Base-by-base conservation (phyloP, 306 rosid species). In the Vicia sativa region DNA sequence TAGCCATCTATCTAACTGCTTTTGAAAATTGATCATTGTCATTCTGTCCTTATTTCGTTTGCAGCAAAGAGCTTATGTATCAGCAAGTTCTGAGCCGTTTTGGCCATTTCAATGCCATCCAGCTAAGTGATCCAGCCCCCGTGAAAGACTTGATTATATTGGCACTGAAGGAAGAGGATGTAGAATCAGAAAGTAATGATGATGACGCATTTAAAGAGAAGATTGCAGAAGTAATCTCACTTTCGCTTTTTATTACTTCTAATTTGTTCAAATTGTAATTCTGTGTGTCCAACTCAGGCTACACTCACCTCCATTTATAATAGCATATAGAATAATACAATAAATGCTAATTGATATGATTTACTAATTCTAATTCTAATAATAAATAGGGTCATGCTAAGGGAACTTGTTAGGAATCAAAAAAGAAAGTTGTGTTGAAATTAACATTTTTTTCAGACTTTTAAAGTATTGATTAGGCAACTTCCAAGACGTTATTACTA, bases 61-160 rank as follows among this genome's bases (percentile, higher is more conserved):
- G 68, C 89, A 92, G 98, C 83, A 83, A 92, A 83, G 98, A 92
- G 80, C 96, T 92, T 63, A 92, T 92, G 91, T 92, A 92, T 67
- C 96, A 92, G 81, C 98, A 93, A 83, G 98, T 83, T 78, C 73
- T 90, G 66, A 85, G 82, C 62, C 91, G 95, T 44, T 90, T 93
- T 79, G 83, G 82, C 29, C 93, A 88, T 79, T 88, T 87, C 73
- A 88, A 83, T 74, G 96, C 97, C 19, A 93, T 93, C 54, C 88
- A 88, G 76, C 77, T 93, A 71, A 93, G 96, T 81, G 86, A 86
- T 58, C 96, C 97, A 25, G 91, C 89, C 68, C 89, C 90, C 1
- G 46, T 88, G 65, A 78, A 59, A 73, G 98, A 88, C 81, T 80
- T 88, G 82, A 72, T 90, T 64, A 74, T 82, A 72, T 71, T 93